Evolutionary conservation across 2,329 filamentous ascomycete species (phyloP), one percentile per base, ranked within the genome.

Genomic region (Venturia asperata): DNA sequence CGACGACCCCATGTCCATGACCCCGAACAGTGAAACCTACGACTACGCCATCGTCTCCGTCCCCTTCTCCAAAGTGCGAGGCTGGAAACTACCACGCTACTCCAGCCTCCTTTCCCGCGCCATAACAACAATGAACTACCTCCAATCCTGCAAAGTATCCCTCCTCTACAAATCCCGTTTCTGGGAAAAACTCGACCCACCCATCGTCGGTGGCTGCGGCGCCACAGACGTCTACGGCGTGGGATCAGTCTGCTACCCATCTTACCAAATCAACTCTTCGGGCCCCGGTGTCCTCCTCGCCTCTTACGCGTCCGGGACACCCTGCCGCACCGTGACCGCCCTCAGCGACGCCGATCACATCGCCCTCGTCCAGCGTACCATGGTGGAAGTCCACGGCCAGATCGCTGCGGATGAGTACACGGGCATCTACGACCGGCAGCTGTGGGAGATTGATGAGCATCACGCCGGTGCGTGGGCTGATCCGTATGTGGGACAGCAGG

Each of bases 21-120:
- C 71, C 0, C 74, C 79, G 0, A 5, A 63, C 19, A 70, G 83
- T 56, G 77, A 81, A 34, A 79, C 80, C 1, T 87, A 84, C 70
- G 87, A 90, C 74, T 89, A 89, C 71, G 82, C 85, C 37, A 77
- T 90, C n/a, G 79, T 90, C 7, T 79, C 85, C 0, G 81, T 82
- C 0, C 87, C 87, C 0, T 89, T 90, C 74, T 82, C 83, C 60
- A 82, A 85, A 63, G 83, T 89, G 49, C 80, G 86, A 42, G 79
- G 83, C 30, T 88, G 86, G 85, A 77, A 82, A 5, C 76, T 89
- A 0, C 84, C 85, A 0, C 71, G 72, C 5, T 83, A 82, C 70
- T 80, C 81, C 39, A 78, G 77, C n/a, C 75, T 82, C 5, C 72
- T 83, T 41, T 73, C 72, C 49, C 79, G 78, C 13, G 80, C 81